phyloP scores from a whole-genome alignment of 768 basidiomycete species.

The Rhodosporidiobolus sp. region DNA sequence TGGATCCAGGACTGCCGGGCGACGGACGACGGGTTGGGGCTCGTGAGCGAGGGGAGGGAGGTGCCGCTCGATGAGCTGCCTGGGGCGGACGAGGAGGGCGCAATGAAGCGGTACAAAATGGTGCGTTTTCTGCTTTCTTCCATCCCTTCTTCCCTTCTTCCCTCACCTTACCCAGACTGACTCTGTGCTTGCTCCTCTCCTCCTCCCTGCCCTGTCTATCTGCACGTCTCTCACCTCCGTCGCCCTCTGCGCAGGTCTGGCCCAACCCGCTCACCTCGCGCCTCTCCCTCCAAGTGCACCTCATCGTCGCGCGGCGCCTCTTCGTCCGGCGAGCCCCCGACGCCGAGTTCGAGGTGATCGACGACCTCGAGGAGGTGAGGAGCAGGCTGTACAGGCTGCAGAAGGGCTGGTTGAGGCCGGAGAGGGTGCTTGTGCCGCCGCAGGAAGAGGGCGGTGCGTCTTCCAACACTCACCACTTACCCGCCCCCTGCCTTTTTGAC shows the following conservation, averaged over 20 bases:
- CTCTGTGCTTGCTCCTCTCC: no score
- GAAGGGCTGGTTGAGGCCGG: constrained; percentile 2
- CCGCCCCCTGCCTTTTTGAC: no score
- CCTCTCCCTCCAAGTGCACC: constrained; percentile 4
- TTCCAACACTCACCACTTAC: no score
- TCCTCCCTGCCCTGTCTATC: no score
- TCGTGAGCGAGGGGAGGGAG: constrained; percentile 2
- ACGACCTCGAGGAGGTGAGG: background rate
- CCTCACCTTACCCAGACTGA: no score
- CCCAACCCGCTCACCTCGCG: constrained; percentile 1
- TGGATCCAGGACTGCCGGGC: constrained; percentile 8
- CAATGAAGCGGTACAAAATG: background rate
- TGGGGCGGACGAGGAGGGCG: background rate
- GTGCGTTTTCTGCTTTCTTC: background rate
- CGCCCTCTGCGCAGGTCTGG: background rate
- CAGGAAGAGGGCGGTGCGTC: background rate
- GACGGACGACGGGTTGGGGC: background rate
- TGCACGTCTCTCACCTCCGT: no score
- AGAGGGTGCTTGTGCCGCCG: constrained; percentile 4
- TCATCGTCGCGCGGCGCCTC: background rate
- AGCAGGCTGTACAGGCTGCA: constrained; percentile 5
- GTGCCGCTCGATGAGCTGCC: constrained; percentile 11
- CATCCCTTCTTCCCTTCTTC: no score
- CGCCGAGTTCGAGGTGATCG: background rate
- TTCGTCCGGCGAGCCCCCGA: background rate